Conservation (phyloP, 2,329 filamentous ascomycete species). For the Calonectria multiphialidica region DNA sequence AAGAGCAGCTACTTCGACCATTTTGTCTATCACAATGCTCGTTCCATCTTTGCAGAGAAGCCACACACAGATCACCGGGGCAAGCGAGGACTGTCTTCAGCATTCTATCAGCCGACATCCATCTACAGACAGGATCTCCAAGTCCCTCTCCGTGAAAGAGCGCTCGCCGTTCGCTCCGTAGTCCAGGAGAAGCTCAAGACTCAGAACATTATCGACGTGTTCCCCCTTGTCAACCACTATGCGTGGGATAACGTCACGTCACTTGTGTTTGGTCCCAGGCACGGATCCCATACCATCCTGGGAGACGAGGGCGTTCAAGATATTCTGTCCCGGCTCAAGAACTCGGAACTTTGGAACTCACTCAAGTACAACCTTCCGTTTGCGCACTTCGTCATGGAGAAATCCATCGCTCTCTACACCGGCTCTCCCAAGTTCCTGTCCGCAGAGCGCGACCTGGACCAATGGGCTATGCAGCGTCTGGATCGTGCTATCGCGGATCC, state of each 20-base stretch:
- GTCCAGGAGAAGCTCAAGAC: neutral
- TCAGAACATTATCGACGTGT: neutral
- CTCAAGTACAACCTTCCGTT: constrained; percentile 12
- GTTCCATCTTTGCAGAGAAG: constrained; percentile 6
- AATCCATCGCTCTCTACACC: neutral
- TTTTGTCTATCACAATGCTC: constrained; percentile 5
- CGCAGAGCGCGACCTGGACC: neutral
- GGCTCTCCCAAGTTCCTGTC: neutral
- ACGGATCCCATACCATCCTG: neutral
- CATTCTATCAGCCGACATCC: constrained; percentile 12
- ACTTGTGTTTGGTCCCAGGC: neutral
- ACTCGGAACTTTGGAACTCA: constrained; percentile 8
- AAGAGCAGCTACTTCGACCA: constrained; percentile 13
- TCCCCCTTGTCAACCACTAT: neutral
- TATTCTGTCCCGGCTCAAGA: neutral
- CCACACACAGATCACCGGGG: neutral
- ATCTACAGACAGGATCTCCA: constrained; percentile 5
- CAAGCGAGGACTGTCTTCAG: constrained; percentile 4
- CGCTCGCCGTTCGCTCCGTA: neutral
- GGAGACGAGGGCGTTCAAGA: constrained; percentile 1
- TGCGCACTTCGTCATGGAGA: neutral
- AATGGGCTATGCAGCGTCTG: neutral
- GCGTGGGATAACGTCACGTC: neutral
- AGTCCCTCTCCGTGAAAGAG: neutral
- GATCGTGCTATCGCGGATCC: neutral